A percentile compares a stretch with the other conserved stretches of the same genome.
Conservation (phyloP, 2,329 filamentous ascomycete genomes). For the Pestalotiopsis sp. region DNA sequence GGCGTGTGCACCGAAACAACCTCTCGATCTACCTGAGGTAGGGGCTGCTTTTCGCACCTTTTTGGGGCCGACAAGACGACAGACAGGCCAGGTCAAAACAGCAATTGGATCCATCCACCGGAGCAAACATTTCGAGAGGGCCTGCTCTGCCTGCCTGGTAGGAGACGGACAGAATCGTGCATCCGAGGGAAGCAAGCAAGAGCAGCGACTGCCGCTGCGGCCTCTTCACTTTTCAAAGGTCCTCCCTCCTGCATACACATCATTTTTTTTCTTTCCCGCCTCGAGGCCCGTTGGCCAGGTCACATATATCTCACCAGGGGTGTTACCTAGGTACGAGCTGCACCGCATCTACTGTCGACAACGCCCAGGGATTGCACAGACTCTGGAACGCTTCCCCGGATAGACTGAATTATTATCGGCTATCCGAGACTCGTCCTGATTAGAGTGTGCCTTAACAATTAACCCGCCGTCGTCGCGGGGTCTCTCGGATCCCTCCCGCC, state of each 20-base stretch:
- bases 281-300: not conserved
- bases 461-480: not conserved
- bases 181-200: not conserved
- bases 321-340: constrained; percentile 1
- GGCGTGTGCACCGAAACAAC: not conserved
- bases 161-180: not conserved
- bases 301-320: not conserved
- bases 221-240: not conserved
- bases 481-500: constrained; percentile 11
- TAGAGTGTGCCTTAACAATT: constrained; percentile 10
- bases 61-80: not conserved
- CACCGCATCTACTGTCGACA: not conserved
- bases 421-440: constrained; percentile 7
- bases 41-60: not conserved
- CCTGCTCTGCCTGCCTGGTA: not conserved
- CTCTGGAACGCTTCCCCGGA: not conserved
- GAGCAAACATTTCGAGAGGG: not conserved
- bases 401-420: constrained; percentile 1
- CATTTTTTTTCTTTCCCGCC: not conserved
- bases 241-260: not conserved
- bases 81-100: not conserved
- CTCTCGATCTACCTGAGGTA: not conserved
- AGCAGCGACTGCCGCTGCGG: not conserved
- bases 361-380: constrained; percentile 2
- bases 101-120: not conserved